Evolutionary conservation across 208 protist genomes (phyloP), one percentile per base, ranked within the genome.

Genomic region (Leishmania major): DNA sequence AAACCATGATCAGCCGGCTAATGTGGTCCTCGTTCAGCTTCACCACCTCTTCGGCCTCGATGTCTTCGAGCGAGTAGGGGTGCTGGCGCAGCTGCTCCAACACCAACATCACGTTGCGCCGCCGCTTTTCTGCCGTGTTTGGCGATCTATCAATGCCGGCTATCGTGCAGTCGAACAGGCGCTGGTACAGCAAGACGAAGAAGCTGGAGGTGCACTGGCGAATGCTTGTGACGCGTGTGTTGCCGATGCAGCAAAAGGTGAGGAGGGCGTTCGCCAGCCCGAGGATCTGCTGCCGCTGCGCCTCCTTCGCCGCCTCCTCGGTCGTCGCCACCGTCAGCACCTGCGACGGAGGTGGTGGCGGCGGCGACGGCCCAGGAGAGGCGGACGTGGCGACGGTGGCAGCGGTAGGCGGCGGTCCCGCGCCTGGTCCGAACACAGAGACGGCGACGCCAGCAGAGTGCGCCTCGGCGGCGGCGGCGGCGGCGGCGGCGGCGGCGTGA

Each of bases 161-260:
- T 49, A 97, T 95, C 17, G 79, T 90, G 74, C 89, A 91, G 83
- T 91, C 88, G 70, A 95, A 97, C 31, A 97, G 79, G 2, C 94
- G 93, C 79, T 97, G 91, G 73, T 94, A 97, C 13, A 97, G 87
- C 35, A 97, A 55, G 35, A 97, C 94, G 77, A 97, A 97, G 57
- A 97, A 91, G 77, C 92, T 96, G 31, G 93, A 96, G 37, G 94
- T 94, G 84, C 94, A 97, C 78, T 97, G 92, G 45, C 91, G 90
- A 40, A 97, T 87, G 55, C 87, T 92, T 0, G 86, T 94, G 43
- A 97, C 91, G 11, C 60, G 59, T 19, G 37, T 70, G 75, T 91
- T 93, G 40, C 86, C 62, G 78, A 94, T 95, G 25, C 82, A 87
- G 66, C 89, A 95, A 79, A 92, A 94, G 3, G 62, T 77, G 2